Evolutionary conservation across 2,329 filamentous ascomycete species (phyloP).

Genomic region (Colletotrichum eremochloae): DNA sequence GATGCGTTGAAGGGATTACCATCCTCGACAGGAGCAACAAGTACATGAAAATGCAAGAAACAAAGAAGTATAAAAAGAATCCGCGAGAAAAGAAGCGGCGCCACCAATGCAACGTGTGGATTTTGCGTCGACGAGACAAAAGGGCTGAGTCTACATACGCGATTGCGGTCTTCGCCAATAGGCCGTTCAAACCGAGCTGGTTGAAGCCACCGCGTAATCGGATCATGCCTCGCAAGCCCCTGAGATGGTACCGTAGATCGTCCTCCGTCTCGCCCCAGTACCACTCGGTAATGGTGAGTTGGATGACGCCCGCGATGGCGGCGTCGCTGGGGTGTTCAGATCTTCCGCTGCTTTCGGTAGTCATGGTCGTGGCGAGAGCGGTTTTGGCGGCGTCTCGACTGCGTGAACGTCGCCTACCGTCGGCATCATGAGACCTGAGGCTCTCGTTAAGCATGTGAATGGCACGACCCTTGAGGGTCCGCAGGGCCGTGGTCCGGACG

Average conservation of each 20-base stretch:
- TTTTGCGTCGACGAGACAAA: conserved; percentile 9
- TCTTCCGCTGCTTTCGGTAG: background rate
- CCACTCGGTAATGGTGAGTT: conserved; percentile 66
- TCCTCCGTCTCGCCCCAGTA: conserved; percentile 62
- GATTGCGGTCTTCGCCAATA: conserved; percentile 63
- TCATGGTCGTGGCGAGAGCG: background rate
- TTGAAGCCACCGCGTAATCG: conserved; percentile 60
- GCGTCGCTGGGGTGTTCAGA: conserved; percentile 57
- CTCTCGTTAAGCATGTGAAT: conserved; percentile 63
- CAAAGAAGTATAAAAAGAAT: background rate
- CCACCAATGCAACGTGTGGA: too few species aligned
- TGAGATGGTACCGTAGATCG: conserved; percentile 61
- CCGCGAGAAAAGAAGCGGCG: background rate
- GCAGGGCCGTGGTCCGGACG: conserved; percentile 58
- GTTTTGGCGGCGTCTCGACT: background rate
- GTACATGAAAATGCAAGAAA: background rate
- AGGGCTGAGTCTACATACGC: conserved; percentile 53
- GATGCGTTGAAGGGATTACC: background rate
- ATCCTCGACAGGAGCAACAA: background rate
- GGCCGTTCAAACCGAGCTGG: conserved; percentile 60
- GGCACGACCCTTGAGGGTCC: conserved; percentile 58
- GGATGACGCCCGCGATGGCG: conserved; percentile 61
- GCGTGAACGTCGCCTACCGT: background rate
- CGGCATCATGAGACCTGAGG: conserved; percentile 50
- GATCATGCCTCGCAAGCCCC: conserved; percentile 63